Evolutionary conservation across 2,329 filamentous ascomycete genomes (phyloP).

Genomic region (Xylaria sp.): DNA sequence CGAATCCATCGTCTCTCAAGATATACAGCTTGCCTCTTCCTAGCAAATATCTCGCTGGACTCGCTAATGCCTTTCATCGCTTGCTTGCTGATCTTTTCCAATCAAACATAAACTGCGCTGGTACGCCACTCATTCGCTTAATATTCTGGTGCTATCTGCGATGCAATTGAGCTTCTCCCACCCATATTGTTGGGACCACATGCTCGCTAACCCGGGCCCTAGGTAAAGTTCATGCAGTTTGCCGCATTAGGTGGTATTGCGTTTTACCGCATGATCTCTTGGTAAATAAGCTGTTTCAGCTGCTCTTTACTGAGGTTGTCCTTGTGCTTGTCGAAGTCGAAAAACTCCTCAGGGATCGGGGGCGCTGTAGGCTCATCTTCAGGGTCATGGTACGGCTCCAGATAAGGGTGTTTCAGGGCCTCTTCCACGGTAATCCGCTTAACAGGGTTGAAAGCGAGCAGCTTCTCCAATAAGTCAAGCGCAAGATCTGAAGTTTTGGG

Average conservation of each 20-base stretch:
- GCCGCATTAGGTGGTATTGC: slow-evolving; percentile 5
- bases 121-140: slow-evolving; percentile 30
- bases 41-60: slow-evolving; percentile 16
- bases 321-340: slow-evolving; percentile 99
- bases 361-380: slow-evolving; percentile 97
- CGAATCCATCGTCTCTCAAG: slow-evolving; percentile 9
- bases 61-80: slow-evolving; percentile 22
- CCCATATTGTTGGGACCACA: neutral
- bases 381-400: slow-evolving; percentile 98
- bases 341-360: slow-evolving; percentile 98
- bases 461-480: slow-evolving; percentile 91
- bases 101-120: slow-evolving; percentile 27
- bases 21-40: slow-evolving; percentile 5
- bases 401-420: slow-evolving; percentile 94
- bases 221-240: slow-evolving; percentile 7
- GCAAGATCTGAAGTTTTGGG: slow-evolving; percentile 99
- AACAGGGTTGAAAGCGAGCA: slow-evolving; percentile 96
- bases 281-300: slow-evolving; percentile 95
- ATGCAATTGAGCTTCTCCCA: slow-evolving; percentile 8
- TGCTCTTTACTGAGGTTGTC: slow-evolving; percentile 98
- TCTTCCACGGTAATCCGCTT: slow-evolving; percentile 99
- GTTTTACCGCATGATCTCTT: slow-evolving; percentile 83
- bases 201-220: slow-evolving; percentile 8
- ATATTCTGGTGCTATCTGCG: slow-evolving; percentile 18
- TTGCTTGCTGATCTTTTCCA: slow-evolving; percentile 23